These are phyloP conservation scores for Exophiala oligosperma DNA, from an alignment of 2,329 filamentous ascomycete species.

Conservation along the genomic window DNA sequence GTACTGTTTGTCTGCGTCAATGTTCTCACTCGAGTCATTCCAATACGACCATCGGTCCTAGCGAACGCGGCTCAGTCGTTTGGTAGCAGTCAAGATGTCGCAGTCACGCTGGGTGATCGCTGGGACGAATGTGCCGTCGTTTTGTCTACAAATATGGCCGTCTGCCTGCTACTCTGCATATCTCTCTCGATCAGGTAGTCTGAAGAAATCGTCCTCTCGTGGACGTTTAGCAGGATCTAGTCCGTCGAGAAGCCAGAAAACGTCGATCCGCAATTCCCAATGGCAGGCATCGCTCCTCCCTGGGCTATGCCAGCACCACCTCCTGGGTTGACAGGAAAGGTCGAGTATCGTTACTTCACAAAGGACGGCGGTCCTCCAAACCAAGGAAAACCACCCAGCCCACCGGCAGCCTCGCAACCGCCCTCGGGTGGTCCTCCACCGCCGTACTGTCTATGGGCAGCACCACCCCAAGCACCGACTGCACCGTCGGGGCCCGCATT, in stretches of 20 bases:
- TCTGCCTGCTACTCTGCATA: neutral
- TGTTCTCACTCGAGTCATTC: neutral
- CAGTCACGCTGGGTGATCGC: neutral
- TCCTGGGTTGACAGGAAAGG: constrained; percentile 24
- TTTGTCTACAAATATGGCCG: neutral
- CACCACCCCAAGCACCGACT: neutral
- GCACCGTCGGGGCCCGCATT: neutral
- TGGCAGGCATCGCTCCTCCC: constrained; percentile 33
- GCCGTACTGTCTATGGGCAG: constrained; percentile 10
- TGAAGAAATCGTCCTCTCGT: neutral
- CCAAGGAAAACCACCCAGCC: constrained; percentile 33
- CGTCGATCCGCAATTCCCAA: constrained; percentile 40
- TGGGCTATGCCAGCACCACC: constrained; percentile 6
- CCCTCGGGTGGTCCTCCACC: constrained; percentile 2
- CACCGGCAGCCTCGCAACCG: constrained; percentile 5
- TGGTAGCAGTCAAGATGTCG: neutral
- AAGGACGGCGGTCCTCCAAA: constrained; percentile 34
- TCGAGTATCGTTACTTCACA: constrained; percentile 31
- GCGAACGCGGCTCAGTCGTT: neutral
- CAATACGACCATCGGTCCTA: neutral
- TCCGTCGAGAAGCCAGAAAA: constrained; percentile 4
- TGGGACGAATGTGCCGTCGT: neutral
- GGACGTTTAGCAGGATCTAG: neutral
- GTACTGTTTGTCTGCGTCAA: neutral
- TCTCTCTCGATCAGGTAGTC: constrained; percentile 4